These are phyloP conservation scores for Dianthus caryophyllus DNA, from an alignment of 148 eudicot species.

Conservation along the genomic window DNA sequence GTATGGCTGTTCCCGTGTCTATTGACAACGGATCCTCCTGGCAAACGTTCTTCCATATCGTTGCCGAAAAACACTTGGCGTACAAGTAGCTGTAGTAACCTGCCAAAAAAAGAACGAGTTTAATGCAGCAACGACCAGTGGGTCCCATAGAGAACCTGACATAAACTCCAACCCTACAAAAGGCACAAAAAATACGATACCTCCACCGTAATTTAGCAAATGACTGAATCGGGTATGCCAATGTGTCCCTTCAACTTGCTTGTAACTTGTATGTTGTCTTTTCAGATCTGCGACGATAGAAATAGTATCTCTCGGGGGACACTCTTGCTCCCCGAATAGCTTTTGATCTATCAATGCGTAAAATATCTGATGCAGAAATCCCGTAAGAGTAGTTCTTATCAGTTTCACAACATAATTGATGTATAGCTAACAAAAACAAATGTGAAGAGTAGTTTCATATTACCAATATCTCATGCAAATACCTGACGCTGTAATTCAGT, in stretches of 20 bases:
- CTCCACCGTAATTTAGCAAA: constrained; percentile 88
- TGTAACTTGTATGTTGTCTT: constrained; percentile 67
- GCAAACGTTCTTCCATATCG: constrained; percentile 77
- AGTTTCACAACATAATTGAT: not conserved
- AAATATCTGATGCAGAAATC: constrained; percentile 48
- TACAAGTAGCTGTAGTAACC: constrained; percentile 96
- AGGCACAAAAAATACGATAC: constrained; percentile 31
- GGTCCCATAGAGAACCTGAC: too few relatives aligned
- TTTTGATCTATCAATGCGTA: constrained; percentile 82
- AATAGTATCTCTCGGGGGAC: constrained; percentile 47
- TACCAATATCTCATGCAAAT: not conserved
- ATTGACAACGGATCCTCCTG: constrained; percentile 76
- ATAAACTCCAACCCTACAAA: too few relatives aligned
- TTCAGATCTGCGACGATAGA: constrained; percentile 64
- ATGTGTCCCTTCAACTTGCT: constrained; percentile 82
- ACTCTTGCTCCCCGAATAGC: constrained; percentile 57
- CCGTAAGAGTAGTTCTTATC: constrained; percentile 9
- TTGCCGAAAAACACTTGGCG: constrained; percentile 91
- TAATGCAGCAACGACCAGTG: too few relatives aligned
- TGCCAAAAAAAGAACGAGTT: too few relatives aligned
- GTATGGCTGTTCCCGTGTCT: constrained; percentile 67
- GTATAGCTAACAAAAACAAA: not conserved
- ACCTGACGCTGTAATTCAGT: constrained; percentile 97
- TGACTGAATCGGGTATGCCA: constrained; percentile 96
- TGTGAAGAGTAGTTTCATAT: not conserved